Evolutionary conservation across 768 basidiomycete genomes (phyloP), one percentile per base, ranked within the genome.

Genomic region (Suillus weaverae): DNA sequence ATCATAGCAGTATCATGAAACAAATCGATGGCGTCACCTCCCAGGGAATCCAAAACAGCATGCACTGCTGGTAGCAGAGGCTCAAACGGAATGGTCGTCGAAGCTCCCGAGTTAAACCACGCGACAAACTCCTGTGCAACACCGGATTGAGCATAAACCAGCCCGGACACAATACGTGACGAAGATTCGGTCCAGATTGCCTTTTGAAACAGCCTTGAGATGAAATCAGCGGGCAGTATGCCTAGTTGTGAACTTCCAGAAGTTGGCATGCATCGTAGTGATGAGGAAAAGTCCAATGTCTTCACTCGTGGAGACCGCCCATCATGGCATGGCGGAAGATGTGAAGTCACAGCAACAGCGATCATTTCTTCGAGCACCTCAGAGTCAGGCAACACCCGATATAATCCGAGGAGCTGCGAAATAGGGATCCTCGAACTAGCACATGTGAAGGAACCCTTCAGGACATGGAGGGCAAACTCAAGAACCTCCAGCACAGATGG

Each of bases 281-380:
- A 14, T 62, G 62, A 44, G 70, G n/a, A 43, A 62, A 30, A 4
- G 60, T 60, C 4, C 65, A 63, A 50, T 69, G 63, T 2, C 30
- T 14, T 5, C 62, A 63, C 44, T 64, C 62, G 56, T 68, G 43
- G 1, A 39, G 70, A 36, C 8, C 33, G 66, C 2, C 78, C 78
- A 18, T 76, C 70, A 41, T 75, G 44, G 9, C 75, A 71, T 18
- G 60, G 57, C 33, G 78, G 77, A 11, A 79, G 69, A n/a, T 61
- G 64, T 16, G 80, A 78, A 18, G 78, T 73, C 4, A 86, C 65
- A 0, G 79, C 74, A 4, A 69, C 68, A 2, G 84, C 81, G 26
- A 89, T 77, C 65, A 89, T 72, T 10, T 81, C 76, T 48, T 89
- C 85, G 0, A 88, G 75, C 2, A 77, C 65, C 1, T 62, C 10